Percentiles rank a stretch among this genome's conserved stretches.
Evolutionary conservation across 192 early-diverging fungal genomes (phyloP).

Genomic region (Podochytrium sp.): DNA sequence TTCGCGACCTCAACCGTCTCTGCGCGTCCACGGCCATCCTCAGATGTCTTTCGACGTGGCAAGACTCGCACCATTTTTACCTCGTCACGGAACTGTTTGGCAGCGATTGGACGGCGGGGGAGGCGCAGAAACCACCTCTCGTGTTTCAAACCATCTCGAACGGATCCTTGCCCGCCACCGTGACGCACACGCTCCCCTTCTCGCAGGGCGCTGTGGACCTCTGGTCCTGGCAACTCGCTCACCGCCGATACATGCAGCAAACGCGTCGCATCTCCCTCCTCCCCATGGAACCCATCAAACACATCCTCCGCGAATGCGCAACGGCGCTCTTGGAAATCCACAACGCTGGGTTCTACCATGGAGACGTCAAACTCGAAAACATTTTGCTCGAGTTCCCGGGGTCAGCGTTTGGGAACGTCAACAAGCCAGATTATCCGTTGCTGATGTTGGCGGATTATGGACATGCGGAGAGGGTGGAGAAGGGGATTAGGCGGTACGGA

Average conservation of each 20-base stretch:
- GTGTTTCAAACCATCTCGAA: background rate
- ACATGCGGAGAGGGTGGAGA: background rate
- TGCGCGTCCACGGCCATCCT: background rate
- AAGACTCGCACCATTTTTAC: constrained; percentile 24
- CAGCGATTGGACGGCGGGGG: background rate
- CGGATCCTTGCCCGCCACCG: background rate
- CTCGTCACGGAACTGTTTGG: constrained; percentile 32
- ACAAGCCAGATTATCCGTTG: background rate
- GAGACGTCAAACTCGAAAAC: constrained; percentile 23
- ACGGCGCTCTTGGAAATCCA: background rate
- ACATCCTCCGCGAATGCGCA: background rate
- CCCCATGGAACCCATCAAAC: background rate
- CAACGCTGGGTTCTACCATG: constrained; percentile 12
- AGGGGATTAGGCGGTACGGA: constrained; percentile 2
- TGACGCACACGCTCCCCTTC: background rate
- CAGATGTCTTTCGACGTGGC: background rate
- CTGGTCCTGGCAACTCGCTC: constrained; percentile 7
- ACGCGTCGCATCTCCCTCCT: background rate
- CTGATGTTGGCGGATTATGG: constrained; percentile 23
- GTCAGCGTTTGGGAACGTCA: background rate
- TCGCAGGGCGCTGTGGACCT: background rate
- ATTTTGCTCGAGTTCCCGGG: background rate
- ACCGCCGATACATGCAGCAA: background rate
- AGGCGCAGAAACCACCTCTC: background rate
- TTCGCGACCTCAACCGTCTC: constrained; percentile 1